These are phyloP conservation scores for Hymenotorrendiella dingleyae DNA, from an alignment of 2,329 filamentous ascomycete species.

Conservation along the genomic window DNA sequence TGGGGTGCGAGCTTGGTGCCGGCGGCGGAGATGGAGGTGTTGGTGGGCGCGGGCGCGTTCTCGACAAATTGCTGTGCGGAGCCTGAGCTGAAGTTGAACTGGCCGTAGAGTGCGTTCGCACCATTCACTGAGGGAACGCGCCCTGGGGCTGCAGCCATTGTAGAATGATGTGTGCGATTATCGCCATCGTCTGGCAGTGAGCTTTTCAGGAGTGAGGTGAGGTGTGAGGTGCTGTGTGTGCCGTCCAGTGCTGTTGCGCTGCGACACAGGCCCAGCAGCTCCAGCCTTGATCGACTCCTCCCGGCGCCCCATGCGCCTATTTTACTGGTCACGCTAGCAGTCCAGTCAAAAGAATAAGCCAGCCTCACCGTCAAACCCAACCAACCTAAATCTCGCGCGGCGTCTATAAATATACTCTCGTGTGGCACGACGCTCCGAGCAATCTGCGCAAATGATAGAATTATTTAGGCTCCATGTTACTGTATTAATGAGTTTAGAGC, in stretches of 20 bases:
- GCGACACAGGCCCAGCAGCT: background rate
- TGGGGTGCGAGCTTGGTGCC: background rate
- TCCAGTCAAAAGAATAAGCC: background rate
- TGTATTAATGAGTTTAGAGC: too few species aligned
- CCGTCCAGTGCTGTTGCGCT: conserved; percentile 3
- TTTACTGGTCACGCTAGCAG: background rate
- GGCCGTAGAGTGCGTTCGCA: too few species aligned
- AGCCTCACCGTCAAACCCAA: background rate
- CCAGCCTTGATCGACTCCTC: background rate
- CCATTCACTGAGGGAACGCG: conserved; percentile 16
- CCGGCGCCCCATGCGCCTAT: background rate
- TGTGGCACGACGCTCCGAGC: too few species aligned
- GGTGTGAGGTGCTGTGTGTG: conserved; percentile 10
- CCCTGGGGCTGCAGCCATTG: conserved; percentile 25
- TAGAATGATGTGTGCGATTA: conserved; percentile 13
- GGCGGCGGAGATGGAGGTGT: background rate
- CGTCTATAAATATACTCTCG: too few species aligned
- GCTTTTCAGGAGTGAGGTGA: too few species aligned
- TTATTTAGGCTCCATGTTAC: too few species aligned
- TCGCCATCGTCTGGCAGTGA: conserved; percentile 24
- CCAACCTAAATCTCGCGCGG: too few species aligned
- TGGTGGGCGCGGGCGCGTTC: conserved; percentile 6
- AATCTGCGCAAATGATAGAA: too few species aligned
- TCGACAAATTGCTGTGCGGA: conserved; percentile 19
- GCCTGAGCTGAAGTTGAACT: conserved; percentile 6